Conservation (phyloP, 2,329 filamentous ascomycete species). For the Tothia fuscella region DNA sequence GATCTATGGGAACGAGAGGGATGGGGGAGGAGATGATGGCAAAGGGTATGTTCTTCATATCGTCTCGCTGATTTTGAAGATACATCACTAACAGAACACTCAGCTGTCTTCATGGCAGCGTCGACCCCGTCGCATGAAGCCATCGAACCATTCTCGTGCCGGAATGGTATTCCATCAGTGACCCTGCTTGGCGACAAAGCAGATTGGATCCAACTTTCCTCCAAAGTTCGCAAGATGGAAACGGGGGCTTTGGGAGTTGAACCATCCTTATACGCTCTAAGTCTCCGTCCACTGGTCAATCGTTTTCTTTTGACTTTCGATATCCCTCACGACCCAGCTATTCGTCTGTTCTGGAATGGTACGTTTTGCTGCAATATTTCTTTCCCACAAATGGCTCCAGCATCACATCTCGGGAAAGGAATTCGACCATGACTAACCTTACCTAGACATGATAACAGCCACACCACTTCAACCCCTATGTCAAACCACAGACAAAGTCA, state of each 20-base stretch:
- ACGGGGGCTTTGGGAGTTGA: slow-evolving; percentile 10
- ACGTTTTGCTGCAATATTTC: slow-evolving; percentile 3
- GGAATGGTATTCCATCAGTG: slow-evolving; percentile 22
- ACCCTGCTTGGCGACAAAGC: slow-evolving; percentile 27
- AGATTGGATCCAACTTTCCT: slow-evolving; percentile 26
- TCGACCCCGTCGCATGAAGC: neutral
- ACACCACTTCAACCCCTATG: neutral
- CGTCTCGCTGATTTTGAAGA: too few relatives aligned
- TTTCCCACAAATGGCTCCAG: neutral
- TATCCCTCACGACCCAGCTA: slow-evolving; percentile 3
- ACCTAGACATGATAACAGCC: neutral
- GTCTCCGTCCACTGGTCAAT: slow-evolving; percentile 9
- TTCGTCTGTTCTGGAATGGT: slow-evolving; percentile 11
- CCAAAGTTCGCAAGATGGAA: slow-evolving; percentile 9
- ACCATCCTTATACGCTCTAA: neutral
- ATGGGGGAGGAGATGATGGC: slow-evolving; percentile 29
- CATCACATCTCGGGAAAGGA: too few relatives aligned
- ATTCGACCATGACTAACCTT: neutral
- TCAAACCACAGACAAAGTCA: slow-evolving; percentile 9
- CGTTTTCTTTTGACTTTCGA: slow-evolving; percentile 12
- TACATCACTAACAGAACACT: too few relatives aligned
- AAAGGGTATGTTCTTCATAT: slow-evolving; percentile 27
- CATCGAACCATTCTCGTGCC: neutral
- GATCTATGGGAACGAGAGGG: slow-evolving; percentile 19
- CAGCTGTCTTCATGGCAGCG: neutral